These are phyloP conservation scores for Monotropa hypopitys DNA, from an alignment of 179 eudicot species.

Conservation along the genomic window DNA sequence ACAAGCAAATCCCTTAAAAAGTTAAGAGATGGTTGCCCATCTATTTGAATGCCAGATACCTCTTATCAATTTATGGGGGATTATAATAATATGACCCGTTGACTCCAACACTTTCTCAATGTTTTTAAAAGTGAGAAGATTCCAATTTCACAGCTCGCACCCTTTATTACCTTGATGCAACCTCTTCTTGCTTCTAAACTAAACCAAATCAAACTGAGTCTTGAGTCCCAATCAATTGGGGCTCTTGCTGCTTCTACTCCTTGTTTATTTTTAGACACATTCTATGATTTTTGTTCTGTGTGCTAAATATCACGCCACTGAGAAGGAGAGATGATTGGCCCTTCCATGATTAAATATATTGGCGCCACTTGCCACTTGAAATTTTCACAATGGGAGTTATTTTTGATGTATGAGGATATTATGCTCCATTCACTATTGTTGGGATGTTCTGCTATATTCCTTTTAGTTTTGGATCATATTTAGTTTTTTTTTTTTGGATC, in stretches of 20 bases:
- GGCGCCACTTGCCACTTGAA: neutral
- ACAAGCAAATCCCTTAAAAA: neutral
- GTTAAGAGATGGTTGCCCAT: neutral
- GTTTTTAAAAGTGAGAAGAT: neutral
- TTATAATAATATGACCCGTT: neutral
- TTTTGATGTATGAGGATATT: neutral
- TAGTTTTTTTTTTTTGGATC: neutral
- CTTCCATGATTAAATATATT: neutral
- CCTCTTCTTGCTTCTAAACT: neutral
- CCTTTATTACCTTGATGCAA: neutral
- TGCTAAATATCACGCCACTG: neutral
- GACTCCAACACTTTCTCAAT: neutral
- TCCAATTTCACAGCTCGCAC: neutral
- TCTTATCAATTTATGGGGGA: neutral
- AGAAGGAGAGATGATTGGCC: neutral
- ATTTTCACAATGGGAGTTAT: neutral
- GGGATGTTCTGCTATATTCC: neutral
- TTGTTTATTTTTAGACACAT: neutral
- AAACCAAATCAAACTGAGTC: no score
- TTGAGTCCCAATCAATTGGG: no score
- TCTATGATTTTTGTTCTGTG: neutral
- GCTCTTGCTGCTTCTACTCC: neutral
- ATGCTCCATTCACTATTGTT: neutral
- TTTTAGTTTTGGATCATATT: neutral
- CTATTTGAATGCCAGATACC: neutral